phyloP scores from a whole-genome alignment of 306 rosid species.

The Aeschynomene evenia region DNA sequence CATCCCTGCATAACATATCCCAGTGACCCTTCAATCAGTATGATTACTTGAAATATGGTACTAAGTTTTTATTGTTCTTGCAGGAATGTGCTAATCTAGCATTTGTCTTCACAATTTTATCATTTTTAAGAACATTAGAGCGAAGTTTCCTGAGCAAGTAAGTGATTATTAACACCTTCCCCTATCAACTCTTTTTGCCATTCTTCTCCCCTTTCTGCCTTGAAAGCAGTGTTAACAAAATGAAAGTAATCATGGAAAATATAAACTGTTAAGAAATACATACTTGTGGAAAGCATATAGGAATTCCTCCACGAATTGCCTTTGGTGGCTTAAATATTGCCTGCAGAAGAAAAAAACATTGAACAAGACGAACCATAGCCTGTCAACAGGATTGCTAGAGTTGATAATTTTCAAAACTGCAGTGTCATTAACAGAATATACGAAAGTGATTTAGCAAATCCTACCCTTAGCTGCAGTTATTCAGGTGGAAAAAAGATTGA shows the following conservation, averaged over 20 bases:
- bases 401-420: conserved; percentile 3
- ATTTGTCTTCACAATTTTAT: neutral
- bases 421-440: neutral
- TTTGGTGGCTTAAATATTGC: conserved; percentile 80
- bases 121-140: neutral
- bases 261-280: conserved; percentile 38
- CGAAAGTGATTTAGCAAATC: neutral
- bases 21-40: neutral
- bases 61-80: neutral
- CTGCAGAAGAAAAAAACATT: conserved; percentile 51
- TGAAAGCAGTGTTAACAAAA: conserved; percentile 2
- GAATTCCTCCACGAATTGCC: conserved; percentile 97
- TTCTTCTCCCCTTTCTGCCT: neutral
- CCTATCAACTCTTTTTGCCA: conserved; percentile 7
- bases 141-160: conserved; percentile 7
- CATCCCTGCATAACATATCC: neutral
- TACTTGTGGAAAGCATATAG: conserved; percentile 97
- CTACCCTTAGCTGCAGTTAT: neutral
- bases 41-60: conserved; percentile 5
- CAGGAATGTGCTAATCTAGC: neutral
- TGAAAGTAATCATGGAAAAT: conserved; percentile 30
- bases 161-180: conserved; percentile 5
- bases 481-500: neutral
- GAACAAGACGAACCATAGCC: neutral
- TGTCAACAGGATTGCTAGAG: conserved; percentile 1